These are phyloP conservation scores for Mucor racemosus DNA, from an alignment of 371 early-diverging fungal species.

Conservation along the genomic window DNA sequence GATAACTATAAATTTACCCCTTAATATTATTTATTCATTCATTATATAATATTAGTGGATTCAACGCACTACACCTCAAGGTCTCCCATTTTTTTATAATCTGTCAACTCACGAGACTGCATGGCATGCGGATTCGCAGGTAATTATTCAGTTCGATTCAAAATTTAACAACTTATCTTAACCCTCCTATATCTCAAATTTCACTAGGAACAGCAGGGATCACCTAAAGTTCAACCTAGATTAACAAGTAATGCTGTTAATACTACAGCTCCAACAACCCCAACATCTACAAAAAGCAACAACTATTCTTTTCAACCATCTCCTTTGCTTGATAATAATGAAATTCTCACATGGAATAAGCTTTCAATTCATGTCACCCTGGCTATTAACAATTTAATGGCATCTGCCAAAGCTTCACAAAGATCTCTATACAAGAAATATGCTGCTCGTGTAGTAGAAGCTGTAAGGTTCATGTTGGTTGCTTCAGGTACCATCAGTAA, in stretches of 20 bases:
- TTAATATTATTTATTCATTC: neutral
- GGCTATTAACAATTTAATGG: conserved; percentile 67
- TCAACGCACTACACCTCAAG: conserved; percentile 56
- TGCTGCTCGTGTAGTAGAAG: conserved; percentile 62
- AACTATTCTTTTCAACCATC: conserved; percentile 21
- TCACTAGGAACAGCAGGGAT: conserved; percentile 26
- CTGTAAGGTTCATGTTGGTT: conserved; percentile 84
- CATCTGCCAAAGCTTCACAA: conserved; percentile 58
- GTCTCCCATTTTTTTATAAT: conserved; percentile 75
- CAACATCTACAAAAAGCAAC: neutral
- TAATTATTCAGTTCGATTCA: conserved; percentile 17
- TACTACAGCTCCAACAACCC: neutral
- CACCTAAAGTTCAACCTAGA: conserved; percentile 12
- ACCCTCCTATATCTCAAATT: neutral
- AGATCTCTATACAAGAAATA: neutral
- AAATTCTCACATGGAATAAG: conserved; percentile 46
- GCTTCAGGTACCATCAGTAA: conserved; percentile 78
- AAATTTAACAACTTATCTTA: conserved; percentile 4
- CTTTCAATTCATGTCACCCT: conserved; percentile 67
- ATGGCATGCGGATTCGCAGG: conserved; percentile 55
- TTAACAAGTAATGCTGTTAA: neutral
- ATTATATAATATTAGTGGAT: conserved; percentile 49
- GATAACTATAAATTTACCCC: neutral
- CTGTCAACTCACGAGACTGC: conserved; percentile 72
- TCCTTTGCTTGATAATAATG: conserved; percentile 21